Conservation (phyloP, 2,329 filamentous ascomycete genomes). For the Atkinsonella hypoxylon region DNA sequence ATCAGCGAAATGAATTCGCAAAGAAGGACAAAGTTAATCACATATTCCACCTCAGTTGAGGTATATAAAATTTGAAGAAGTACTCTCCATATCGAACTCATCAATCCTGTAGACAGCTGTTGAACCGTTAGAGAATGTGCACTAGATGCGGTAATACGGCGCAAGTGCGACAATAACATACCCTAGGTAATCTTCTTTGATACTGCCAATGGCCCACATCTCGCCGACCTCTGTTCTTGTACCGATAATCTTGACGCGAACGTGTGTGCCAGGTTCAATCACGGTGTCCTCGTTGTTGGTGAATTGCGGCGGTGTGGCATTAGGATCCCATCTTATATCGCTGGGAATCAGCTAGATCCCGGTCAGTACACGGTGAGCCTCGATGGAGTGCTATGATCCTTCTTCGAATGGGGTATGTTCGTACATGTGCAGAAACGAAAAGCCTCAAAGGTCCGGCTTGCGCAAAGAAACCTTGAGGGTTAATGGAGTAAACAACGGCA, state of each 20-base stretch:
- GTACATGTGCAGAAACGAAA: slow-evolving; percentile 74
- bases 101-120: slow-evolving; percentile 17
- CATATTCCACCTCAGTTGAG: neutral
- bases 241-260: slow-evolving; percentile 89
- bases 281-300: slow-evolving; percentile 90
- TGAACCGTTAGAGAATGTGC: neutral
- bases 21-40: too few relatives aligned
- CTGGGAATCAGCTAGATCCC: slow-evolving; percentile 65
- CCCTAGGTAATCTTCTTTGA: slow-evolving; percentile 74
- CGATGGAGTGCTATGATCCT: neutral
- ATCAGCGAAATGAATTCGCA: neutral
- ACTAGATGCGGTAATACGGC: neutral
- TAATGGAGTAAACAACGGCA: slow-evolving; percentile 83
- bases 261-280: slow-evolving; percentile 86
- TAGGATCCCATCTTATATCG: slow-evolving; percentile 89
- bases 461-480: slow-evolving; percentile 83
- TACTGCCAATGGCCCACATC: slow-evolving; percentile 95
- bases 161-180: slow-evolving; percentile 20
- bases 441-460: slow-evolving; percentile 67
- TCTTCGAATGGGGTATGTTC: slow-evolving; percentile 17
- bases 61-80: neutral
- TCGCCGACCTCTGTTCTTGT: slow-evolving; percentile 85
- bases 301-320: slow-evolving; percentile 92
- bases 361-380: neutral
- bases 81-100: neutral